phyloP scores from a whole-genome alignment of 805 yeast species.

The Wickerhamiella siamensis region DNA sequence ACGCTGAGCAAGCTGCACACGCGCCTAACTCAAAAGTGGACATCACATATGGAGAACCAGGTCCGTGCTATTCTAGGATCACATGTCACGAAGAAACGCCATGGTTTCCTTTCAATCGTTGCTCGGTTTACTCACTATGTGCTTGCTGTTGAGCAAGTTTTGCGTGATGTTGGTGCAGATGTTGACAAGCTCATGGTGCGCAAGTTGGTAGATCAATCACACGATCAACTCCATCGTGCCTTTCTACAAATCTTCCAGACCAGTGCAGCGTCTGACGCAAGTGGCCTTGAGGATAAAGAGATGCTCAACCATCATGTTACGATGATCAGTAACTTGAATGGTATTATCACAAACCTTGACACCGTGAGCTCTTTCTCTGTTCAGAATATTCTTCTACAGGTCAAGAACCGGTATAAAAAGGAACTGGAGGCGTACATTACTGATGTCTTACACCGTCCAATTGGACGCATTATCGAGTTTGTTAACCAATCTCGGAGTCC shows the following conservation, averaged over 20 bases:
- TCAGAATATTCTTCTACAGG: conserved; percentile 18
- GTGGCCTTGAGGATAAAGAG: conserved; percentile 24
- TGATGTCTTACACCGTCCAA: conserved; percentile 35
- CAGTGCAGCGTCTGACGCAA: neutral
- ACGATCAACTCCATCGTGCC: conserved; percentile 17
- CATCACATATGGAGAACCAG: conserved; percentile 42
- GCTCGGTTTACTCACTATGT: conserved; percentile 33
- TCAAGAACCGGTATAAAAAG: conserved; percentile 20
- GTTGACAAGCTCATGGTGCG: conserved; percentile 1
- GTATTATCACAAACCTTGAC: conserved; percentile 29
- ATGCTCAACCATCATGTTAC: conserved; percentile 31
- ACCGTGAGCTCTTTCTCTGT: conserved; percentile 9
- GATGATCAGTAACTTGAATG: conserved; percentile 39
- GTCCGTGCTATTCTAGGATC: conserved; percentile 31
- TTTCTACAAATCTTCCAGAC: conserved; percentile 16
- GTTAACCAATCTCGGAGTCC: conserved; percentile 48
- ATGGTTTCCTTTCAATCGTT: conserved; percentile 32
- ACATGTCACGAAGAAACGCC: conserved; percentile 26
- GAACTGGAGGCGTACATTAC: conserved; percentile 33
- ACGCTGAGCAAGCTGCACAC: conserved; percentile 39
- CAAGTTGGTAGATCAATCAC: neutral
- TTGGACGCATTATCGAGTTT: conserved; percentile 57
- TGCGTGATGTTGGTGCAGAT: conserved; percentile 7
- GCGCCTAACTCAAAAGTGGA: conserved; percentile 43
- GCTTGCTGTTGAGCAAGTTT: conserved; percentile 8